Evolutionary conservation across 75 land plant genomes (phyloP).

Genomic region (Pinus tabuliformis): DNA sequence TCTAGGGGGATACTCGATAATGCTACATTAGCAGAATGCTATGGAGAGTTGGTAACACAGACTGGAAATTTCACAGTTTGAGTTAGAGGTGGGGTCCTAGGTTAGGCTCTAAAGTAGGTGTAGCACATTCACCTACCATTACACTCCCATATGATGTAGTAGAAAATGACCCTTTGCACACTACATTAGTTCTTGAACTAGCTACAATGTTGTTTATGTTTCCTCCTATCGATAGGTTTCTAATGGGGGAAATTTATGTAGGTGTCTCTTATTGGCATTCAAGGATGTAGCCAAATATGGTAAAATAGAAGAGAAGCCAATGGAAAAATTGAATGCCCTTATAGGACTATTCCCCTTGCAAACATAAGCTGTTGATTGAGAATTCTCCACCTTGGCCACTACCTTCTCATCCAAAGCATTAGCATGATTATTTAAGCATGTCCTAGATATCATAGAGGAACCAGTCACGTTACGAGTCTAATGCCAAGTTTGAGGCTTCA

Average conservation of each 20-base stretch:
- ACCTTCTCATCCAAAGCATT: constrained; percentile 16
- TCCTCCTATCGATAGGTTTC: neutral
- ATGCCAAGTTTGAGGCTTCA: constrained; percentile 45
- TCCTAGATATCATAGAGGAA: constrained; percentile 4
- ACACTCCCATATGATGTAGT: neutral
- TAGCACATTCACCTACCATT: neutral
- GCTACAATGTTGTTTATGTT: neutral
- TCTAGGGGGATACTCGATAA: neutral
- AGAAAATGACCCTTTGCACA: neutral
- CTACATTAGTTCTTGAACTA: neutral
- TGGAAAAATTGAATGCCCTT: constrained; percentile 38
- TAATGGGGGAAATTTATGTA: neutral
- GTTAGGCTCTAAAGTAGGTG: constrained; percentile 16
- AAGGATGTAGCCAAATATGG: neutral
- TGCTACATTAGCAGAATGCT: neutral
- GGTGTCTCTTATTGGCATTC: neutral
- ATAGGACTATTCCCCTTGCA: constrained; percentile 90
- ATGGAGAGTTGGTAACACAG: neutral
- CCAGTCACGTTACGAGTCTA: constrained; percentile 16
- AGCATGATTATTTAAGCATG: neutral
- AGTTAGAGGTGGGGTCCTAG: constrained; percentile 32
- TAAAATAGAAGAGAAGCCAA: neutral
- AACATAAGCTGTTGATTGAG: constrained; percentile 48
- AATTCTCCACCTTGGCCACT: constrained; percentile 11
- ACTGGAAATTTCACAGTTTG: constrained; percentile 9